Percentiles rank a stretch among this genome's conserved stretches.
These are phyloP conservation scores for Talaromyces sp. DNA, from an alignment of 2,329 filamentous ascomycete species.

Conservation along the genomic window DNA sequence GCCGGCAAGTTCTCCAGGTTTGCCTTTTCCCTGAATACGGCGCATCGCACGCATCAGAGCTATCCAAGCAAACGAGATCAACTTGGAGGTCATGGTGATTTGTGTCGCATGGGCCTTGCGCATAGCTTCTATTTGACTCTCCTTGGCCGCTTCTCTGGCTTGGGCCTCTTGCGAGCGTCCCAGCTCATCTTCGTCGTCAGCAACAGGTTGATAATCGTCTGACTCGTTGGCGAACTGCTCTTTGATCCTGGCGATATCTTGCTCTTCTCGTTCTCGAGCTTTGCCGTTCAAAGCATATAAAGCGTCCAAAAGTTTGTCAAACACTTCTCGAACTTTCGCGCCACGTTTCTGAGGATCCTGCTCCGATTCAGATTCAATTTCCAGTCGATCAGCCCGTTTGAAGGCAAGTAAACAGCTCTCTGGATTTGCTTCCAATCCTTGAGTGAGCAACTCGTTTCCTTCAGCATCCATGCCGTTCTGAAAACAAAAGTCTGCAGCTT, in stretches of 20 bases:
- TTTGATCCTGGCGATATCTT: constrained; percentile 55
- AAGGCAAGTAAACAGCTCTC: constrained; percentile 89
- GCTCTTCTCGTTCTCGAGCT: constrained; percentile 62
- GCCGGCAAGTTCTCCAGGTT: constrained; percentile 67
- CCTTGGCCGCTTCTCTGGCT: constrained; percentile 50
- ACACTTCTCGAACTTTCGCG: constrained; percentile 74
- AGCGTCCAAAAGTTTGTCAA: constrained; percentile 75
- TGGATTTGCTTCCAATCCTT: constrained; percentile 84
- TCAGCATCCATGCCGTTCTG: constrained; percentile 68
- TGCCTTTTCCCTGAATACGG: constrained; percentile 79
- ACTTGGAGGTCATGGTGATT: constrained; percentile 72
- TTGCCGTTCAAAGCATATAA: constrained; percentile 84
- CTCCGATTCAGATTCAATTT: constrained; percentile 71
- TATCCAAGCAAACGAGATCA: constrained; percentile 92
- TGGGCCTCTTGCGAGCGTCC: constrained; percentile 49
- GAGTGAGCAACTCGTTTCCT: constrained; percentile 73
- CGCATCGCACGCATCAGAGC: constrained; percentile 91
- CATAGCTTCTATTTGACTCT: constrained; percentile 55
- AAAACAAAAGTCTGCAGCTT: constrained; percentile 90
- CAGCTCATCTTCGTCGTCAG: constrained; percentile 55
- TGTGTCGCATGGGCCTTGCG: constrained; percentile 68
- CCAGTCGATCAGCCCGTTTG: constrained; percentile 82
- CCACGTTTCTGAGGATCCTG: constrained; percentile 66
- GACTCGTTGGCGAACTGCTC: constrained; percentile 50
- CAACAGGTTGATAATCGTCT: constrained; percentile 35